Evolutionary conservation across 306 rosid species (phyloP).

Genomic region (Spatholobus suberectus): DNA sequence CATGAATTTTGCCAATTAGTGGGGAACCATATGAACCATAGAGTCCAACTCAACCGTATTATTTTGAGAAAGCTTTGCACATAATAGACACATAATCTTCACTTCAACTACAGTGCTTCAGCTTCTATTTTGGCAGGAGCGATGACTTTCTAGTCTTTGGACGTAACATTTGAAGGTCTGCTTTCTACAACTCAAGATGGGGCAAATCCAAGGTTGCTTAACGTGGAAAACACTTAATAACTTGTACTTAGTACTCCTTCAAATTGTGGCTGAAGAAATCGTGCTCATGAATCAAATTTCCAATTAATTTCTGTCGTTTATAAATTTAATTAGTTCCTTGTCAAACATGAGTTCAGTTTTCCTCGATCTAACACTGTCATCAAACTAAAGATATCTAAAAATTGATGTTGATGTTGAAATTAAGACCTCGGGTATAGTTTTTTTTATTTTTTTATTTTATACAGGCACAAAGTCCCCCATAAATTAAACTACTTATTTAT

Average conservation of each 20-base stretch:
- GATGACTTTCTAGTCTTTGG: constrained; percentile 8
- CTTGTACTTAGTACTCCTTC: not conserved
- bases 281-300: not conserved
- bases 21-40: constrained; percentile 44
- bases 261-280: not conserved
- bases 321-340: constrained; percentile 29
- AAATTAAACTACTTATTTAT: not conserved
- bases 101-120: constrained; percentile 23
- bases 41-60: constrained; percentile 20
- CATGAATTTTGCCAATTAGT: constrained; percentile 48
- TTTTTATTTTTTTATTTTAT: not conserved
- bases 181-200: constrained; percentile 19
- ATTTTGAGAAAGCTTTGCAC: constrained; percentile 50
- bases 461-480: not conserved
- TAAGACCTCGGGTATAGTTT: not conserved
- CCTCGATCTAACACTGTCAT: not conserved
- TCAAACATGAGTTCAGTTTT: not conserved
- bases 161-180: constrained; percentile 31
- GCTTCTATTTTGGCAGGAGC: constrained; percentile 2
- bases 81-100: constrained; percentile 33
- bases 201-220: constrained; percentile 20
- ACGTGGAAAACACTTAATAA: constrained; percentile 17
- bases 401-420: not conserved
- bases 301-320: not conserved
- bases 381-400: not conserved